Evolutionary conservation across 441 rosid species (phyloP).

Genomic region (Erysimum cheiri): DNA sequence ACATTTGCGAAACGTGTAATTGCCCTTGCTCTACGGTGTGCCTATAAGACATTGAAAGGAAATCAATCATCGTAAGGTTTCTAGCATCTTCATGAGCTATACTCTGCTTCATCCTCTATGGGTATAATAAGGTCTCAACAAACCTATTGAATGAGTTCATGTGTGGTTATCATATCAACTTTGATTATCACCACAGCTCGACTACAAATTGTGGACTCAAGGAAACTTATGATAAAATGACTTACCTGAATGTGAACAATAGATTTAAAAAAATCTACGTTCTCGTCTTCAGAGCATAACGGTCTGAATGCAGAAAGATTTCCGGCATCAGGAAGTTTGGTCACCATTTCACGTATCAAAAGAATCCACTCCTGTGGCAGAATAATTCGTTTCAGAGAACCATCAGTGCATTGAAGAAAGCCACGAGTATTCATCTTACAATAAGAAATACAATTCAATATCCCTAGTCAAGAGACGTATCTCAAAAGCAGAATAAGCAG

Average conservation of each 20-base stretch:
- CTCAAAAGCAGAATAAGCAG: constrained; percentile 15
- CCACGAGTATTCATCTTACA: constrained; percentile 11
- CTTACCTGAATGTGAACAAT: constrained; percentile 84
- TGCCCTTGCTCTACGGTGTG: constrained; percentile 83
- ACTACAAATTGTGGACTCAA: constrained; percentile 17
- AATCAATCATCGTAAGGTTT: constrained; percentile 19
- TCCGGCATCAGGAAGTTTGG: constrained; percentile 74
- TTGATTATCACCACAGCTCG: constrained; percentile 15
- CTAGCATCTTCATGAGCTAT: constrained; percentile 12
- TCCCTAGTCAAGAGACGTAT: constrained; percentile 13
- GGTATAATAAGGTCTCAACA: constrained; percentile 17
- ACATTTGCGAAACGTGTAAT: constrained; percentile 64
- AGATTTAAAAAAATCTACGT: constrained; percentile 85
- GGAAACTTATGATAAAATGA: constrained; percentile 18
- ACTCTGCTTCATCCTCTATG: constrained; percentile 9
- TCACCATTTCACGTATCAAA: constrained; percentile 77
- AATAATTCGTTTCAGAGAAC: constrained; percentile 16
- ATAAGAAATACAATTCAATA: constrained; percentile 5
- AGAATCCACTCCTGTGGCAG: constrained; percentile 87
- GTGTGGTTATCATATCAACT: constrained; percentile 17
- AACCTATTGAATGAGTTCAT: constrained; percentile 9
- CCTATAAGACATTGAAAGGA: constrained; percentile 57
- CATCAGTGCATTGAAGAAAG: constrained; percentile 23
- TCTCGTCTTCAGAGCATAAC: constrained; percentile 84
- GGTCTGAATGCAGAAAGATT: constrained; percentile 65